A percentile compares a stretch with the other conserved stretches of the same genome.
These are phyloP conservation scores for Butyriboletus appendiculatus DNA, from an alignment of 1,284 basidiomycete genomes.

Conservation along the genomic window DNA sequence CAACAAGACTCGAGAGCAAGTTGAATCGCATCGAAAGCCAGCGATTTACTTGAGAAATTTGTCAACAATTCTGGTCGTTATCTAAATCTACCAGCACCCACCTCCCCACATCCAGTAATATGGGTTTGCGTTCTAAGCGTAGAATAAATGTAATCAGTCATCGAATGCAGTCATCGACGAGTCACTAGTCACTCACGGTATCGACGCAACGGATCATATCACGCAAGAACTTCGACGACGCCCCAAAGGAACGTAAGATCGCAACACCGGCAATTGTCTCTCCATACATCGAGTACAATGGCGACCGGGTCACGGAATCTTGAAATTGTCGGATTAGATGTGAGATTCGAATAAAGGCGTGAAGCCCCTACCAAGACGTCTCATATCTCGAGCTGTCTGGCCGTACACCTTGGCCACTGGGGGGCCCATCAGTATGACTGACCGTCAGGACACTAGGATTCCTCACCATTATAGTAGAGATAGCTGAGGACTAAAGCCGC, in stretches of 20 bases:
- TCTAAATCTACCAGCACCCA: constrained; percentile 31
- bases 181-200: constrained; percentile 55
- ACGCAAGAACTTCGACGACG: constrained; percentile 81
- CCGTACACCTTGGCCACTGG: constrained; percentile 65
- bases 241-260: constrained; percentile 87
- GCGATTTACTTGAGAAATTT: constrained; percentile 58
- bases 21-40: constrained; percentile 86
- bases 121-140: constrained; percentile 65
- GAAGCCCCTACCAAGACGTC: constrained; percentile 69
- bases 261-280: constrained; percentile 90
- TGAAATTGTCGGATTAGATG: constrained; percentile 1
- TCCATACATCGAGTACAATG: constrained; percentile 89
- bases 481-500: constrained; percentile 59
- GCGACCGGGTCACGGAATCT: constrained; percentile 90
- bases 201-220: constrained; percentile 87
- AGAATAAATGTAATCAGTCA: neutral
- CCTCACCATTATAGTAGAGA: constrained; percentile 72
- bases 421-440: constrained; percentile 6
- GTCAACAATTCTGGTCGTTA: constrained; percentile 1
- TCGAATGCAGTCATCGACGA: neutral
- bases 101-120: constrained; percentile 87
- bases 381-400: constrained; percentile 88
- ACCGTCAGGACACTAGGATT: neutral
- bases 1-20: constrained; percentile 69
- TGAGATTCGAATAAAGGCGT: neutral